Conservation (phyloP, 495 filamentous ascomycete genomes). For the Podospora anserina region DNA sequence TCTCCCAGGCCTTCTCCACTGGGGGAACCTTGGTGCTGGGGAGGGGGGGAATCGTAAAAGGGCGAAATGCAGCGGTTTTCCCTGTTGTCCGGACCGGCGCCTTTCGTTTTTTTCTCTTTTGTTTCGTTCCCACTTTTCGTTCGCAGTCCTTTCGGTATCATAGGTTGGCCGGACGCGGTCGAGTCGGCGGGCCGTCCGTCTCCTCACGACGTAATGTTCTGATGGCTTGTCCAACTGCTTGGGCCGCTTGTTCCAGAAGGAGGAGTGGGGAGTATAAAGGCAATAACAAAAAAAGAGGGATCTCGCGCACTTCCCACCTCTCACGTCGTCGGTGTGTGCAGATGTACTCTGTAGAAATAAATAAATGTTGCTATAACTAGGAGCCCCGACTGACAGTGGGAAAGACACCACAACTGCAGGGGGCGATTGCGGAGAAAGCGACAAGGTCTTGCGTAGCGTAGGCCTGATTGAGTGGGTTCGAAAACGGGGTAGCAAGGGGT, state of each 20-base stretch:
- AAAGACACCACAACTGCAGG: not conserved
- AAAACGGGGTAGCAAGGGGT: not conserved
- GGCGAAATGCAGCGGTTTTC: constrained; percentile 12
- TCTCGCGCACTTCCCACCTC: too few relatives aligned
- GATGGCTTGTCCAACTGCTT: too few relatives aligned
- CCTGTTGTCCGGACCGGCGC: constrained; percentile 19
- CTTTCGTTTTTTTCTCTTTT: not conserved
- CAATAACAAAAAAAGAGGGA: not conserved
- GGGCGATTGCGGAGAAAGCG: not conserved
- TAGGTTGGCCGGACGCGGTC: constrained; percentile 9
- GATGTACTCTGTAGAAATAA: not conserved
- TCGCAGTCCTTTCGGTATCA: constrained; percentile 17
- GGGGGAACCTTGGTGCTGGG: not conserved
- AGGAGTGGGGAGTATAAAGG: not conserved
- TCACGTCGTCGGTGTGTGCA: too few relatives aligned
- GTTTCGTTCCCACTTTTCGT: constrained; percentile 22
- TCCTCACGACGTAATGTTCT: constrained; percentile 20
- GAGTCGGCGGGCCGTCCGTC: constrained; percentile 11
- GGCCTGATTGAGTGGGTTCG: not conserved
- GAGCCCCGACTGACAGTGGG: not conserved
- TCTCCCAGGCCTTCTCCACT: constrained; percentile 16
- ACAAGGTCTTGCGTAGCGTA: not conserved
- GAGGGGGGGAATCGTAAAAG: not conserved
- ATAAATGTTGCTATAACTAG: not conserved
- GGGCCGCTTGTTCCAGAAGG: not conserved